These are phyloP conservation scores for Fusarium verrucosum DNA, from an alignment of 2,329 filamentous ascomycete species.

Conservation along the genomic window DNA sequence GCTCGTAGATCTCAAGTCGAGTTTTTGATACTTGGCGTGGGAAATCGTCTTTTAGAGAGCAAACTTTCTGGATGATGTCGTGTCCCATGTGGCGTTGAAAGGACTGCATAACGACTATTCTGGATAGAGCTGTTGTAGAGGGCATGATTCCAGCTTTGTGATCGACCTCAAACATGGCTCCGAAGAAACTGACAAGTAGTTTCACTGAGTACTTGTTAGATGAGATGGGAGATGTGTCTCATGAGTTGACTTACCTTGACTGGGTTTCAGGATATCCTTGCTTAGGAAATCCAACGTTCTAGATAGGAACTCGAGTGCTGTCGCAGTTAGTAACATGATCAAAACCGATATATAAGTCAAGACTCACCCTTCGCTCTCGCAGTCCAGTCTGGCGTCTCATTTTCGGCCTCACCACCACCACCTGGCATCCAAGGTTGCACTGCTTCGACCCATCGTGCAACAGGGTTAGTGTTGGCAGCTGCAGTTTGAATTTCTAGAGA, in stretches of 20 bases:
- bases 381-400: conserved; percentile 61
- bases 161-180: conserved; percentile 66
- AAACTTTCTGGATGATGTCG: conserved; percentile 60
- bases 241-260: conserved; percentile 54
- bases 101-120: conserved; percentile 59
- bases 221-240: neutral
- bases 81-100: conserved; percentile 61
- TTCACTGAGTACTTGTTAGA: conserved; percentile 49
- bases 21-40: conserved; percentile 62
- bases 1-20: conserved; percentile 61
- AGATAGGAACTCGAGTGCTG: conserved; percentile 66
- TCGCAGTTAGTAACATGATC: neutral
- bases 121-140: conserved; percentile 61
- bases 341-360: neutral
- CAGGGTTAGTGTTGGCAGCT: conserved; percentile 54
- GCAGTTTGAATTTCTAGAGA: conserved; percentile 57
- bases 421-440: conserved; percentile 64
- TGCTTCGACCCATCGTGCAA: conserved; percentile 65
- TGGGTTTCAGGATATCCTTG: conserved; percentile 56
- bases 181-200: conserved; percentile 63
- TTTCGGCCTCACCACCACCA: conserved; percentile 51
- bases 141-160: conserved; percentile 67
- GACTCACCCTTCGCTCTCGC: conserved; percentile 60
- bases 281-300: conserved; percentile 61
- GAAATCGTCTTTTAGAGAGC: conserved; percentile 65